Percentiles rank a stretch among this genome's conserved stretches.
Conservation (phyloP, 2,329 filamentous ascomycete genomes). For the Tolypocladium pustulatum region DNA sequence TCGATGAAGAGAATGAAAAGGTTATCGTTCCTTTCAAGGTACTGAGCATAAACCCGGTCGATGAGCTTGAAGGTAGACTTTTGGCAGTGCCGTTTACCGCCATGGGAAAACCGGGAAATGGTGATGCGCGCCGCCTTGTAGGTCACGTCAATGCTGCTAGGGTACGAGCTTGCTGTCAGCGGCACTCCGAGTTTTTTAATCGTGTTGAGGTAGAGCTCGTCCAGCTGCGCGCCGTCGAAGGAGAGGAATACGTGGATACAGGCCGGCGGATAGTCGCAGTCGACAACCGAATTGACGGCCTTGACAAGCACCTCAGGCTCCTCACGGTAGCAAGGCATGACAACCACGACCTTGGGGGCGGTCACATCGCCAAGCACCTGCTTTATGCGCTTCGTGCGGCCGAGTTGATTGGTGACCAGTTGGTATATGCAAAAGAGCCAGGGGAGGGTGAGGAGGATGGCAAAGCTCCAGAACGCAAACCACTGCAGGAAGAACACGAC, state of each 20-base stretch:
- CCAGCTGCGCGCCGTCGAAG: conserved; percentile 83
- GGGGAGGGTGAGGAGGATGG: conserved; percentile 72
- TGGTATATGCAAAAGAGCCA: conserved; percentile 93
- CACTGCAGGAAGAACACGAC: conserved; percentile 73
- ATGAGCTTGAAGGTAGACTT: conserved; percentile 90
- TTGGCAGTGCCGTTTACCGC: conserved; percentile 88
- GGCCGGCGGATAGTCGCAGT: conserved; percentile 84
- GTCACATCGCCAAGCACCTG: conserved; percentile 72
- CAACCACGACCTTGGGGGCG: conserved; percentile 87
- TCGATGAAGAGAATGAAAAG: conserved; percentile 95
- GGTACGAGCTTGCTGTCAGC: conserved; percentile 64
- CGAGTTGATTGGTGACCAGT: conserved; percentile 77
- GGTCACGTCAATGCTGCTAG: conserved; percentile 79
- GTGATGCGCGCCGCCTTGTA: conserved; percentile 80
- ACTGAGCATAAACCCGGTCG: conserved; percentile 82
- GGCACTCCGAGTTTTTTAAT: conserved; percentile 78
- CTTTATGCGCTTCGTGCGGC: conserved; percentile 72
- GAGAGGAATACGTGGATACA: conserved; percentile 94
- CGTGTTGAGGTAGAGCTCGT: conserved; percentile 80
- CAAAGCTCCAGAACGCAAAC: conserved; percentile 94
- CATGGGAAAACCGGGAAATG: conserved; percentile 83
- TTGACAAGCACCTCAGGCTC: conserved; percentile 73
- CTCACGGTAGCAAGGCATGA: conserved; percentile 97
- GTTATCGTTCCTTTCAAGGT: conserved; percentile 79
- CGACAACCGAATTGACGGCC: conserved; percentile 83